Percentiles rank a stretch among this genome's conserved stretches.
Evolutionary conservation across 345 rosid genomes (phyloP).

Genomic region (Brassica juncea): DNA sequence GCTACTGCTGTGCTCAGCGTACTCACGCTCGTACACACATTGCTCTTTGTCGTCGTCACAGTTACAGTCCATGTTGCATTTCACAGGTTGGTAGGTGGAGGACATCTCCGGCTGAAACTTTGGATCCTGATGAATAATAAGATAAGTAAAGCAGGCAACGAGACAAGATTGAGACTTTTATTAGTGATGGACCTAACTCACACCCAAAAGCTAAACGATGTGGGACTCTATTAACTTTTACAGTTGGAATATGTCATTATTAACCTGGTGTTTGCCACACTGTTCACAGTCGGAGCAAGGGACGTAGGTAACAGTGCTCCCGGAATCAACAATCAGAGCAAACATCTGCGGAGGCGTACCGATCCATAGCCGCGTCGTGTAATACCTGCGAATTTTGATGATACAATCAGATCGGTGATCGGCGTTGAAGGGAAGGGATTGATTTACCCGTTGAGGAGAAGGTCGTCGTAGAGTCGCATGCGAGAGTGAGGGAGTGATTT

Average conservation of each 20-base stretch:
- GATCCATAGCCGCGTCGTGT: constrained; percentile 87
- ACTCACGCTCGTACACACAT: constrained; percentile 83
- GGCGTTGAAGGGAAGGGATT: neutral
- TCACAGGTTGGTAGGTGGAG: constrained; percentile 66
- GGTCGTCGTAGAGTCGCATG: constrained; percentile 95
- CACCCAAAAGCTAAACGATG: too few relatives aligned
- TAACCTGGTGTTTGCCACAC: constrained; percentile 87
- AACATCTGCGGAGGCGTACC: constrained; percentile 95
- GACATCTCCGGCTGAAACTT: constrained; percentile 80
- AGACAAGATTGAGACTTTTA: neutral
- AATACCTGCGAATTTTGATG: constrained; percentile 51
- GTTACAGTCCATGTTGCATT: constrained; percentile 75
- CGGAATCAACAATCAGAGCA: constrained; percentile 85
- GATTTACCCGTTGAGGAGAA: constrained; percentile 73
- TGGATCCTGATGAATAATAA: constrained; percentile 58
- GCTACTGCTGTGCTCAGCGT: constrained; percentile 88
- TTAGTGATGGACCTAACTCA: neutral
- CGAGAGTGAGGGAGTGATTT: constrained; percentile 63
- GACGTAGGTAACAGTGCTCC: constrained; percentile 89
- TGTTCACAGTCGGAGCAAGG: constrained; percentile 80
- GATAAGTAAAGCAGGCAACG: neutral
- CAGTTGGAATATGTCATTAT: neutral
- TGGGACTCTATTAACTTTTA: neutral
- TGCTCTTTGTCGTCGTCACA: constrained; percentile 61
- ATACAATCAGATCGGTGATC: neutral